Evolutionary conservation across 2,329 filamentous ascomycete species (phyloP).

Genomic region (Mycosphaerella sp.): DNA sequence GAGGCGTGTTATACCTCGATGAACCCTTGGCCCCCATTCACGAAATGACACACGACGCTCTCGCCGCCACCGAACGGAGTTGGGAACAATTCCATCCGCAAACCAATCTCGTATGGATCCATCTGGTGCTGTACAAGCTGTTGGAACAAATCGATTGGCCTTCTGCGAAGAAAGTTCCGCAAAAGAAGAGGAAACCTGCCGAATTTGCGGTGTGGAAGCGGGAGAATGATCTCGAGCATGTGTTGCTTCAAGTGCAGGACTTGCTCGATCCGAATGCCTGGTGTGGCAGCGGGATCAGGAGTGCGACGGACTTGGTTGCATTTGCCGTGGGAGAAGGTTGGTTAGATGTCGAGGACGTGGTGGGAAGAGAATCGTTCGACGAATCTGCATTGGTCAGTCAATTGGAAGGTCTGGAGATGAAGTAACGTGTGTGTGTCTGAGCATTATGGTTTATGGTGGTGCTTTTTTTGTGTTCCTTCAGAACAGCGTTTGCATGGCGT

Average conservation of each 20-base stretch:
- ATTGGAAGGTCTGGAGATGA: slow-evolving; percentile 16
- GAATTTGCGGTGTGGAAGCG: slow-evolving; percentile 31
- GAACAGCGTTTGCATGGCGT: slow-evolving; percentile 2
- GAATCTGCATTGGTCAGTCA: slow-evolving; percentile 17
- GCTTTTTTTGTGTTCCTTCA: background rate
- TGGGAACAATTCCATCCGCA: slow-evolving; percentile 53
- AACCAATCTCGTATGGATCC: slow-evolving; percentile 59
- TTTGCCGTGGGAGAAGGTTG: slow-evolving; percentile 33
- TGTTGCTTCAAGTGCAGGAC: slow-evolving; percentile 34
- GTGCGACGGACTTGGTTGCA: slow-evolving; percentile 29
- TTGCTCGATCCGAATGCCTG: slow-evolving; percentile 35
- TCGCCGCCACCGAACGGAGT: slow-evolving; percentile 14
- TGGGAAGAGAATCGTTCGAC: slow-evolving; percentile 19
- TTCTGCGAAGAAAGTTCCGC: slow-evolving; percentile 12
- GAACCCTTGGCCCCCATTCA: slow-evolving; percentile 33
- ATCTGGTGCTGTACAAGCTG: slow-evolving; percentile 54
- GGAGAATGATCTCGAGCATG: slow-evolving; percentile 34
- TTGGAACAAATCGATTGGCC: slow-evolving; percentile 39
- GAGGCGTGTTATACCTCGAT: slow-evolving; percentile 35
- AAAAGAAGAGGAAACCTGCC: slow-evolving; percentile 12
- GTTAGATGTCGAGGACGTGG: slow-evolving; percentile 33
- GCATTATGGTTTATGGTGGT: background rate
- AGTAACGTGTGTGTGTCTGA: background rate
- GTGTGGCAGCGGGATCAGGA: slow-evolving; percentile 21
- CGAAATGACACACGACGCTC: slow-evolving; percentile 18